phyloP scores from a whole-genome alignment of 2,329 filamentous ascomycete species.

The Huntiella bhutanensis region DNA sequence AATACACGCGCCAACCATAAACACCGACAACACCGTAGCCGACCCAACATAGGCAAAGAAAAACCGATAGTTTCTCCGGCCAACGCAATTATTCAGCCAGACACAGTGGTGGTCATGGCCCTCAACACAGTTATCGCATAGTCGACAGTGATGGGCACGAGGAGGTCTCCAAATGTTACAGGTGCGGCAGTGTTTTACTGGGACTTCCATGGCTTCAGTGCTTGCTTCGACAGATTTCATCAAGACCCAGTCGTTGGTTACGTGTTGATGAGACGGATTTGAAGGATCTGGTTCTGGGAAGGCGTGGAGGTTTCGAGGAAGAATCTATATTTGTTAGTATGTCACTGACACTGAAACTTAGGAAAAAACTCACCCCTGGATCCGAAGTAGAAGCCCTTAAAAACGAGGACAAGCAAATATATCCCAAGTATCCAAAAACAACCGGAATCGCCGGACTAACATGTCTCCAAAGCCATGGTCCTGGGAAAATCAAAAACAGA shows the following conservation, averaged over 20 bases:
- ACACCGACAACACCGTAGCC: constrained; percentile 56
- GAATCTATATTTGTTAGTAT: constrained; percentile 37
- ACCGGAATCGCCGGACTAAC: constrained; percentile 79
- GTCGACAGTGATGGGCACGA: constrained; percentile 83
- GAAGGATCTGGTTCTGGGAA: constrained; percentile 62
- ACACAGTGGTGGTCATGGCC: constrained; percentile 97
- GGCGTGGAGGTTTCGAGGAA: constrained; percentile 78
- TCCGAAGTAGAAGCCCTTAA: constrained; percentile 82
- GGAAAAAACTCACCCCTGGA: constrained; percentile 55
- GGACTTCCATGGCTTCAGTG: constrained; percentile 88
- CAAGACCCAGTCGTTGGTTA: constrained; percentile 85
- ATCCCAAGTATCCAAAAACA: constrained; percentile 78
- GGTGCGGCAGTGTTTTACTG: constrained; percentile 93
- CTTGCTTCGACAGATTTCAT: constrained; percentile 59
- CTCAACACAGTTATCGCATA: constrained; percentile 94
- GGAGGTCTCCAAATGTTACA: constrained; percentile 96
- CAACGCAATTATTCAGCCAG: constrained; percentile 97
- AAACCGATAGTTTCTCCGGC: constrained; percentile 91
- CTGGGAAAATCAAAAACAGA: constrained; percentile 74
- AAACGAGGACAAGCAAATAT: constrained; percentile 82
- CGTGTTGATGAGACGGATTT: constrained; percentile 67
- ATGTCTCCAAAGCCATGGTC: constrained; percentile 68
- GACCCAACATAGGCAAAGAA: constrained; percentile 84
- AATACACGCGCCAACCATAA: constrained; percentile 59
- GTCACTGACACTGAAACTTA: background rate